A percentile compares a stretch with the other conserved stretches of the same genome.
These are phyloP conservation scores for Coffea eugenioides DNA, from an alignment of 257 asterid genomes.

Conservation along the genomic window DNA sequence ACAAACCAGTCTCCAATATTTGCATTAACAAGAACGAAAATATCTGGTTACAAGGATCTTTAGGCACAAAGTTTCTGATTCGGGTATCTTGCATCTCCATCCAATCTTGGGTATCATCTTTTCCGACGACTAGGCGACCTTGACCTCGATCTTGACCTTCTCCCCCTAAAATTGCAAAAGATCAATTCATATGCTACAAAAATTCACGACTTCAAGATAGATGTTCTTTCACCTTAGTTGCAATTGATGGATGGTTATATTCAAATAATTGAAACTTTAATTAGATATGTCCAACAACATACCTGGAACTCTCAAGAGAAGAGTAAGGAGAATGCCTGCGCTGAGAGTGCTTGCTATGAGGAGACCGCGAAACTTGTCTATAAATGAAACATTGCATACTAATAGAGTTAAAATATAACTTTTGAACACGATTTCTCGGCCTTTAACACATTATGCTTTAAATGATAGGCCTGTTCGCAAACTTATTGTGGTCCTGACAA, in stretches of 20 bases:
- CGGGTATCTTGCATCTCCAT: neutral
- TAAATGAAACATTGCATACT: conserved; percentile 78
- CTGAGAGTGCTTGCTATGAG: conserved; percentile 99
- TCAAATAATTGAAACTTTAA: conserved; percentile 24
- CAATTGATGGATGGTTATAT: conserved; percentile 2
- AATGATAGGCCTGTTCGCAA: conserved; percentile 9
- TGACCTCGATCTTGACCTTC: conserved; percentile 61
- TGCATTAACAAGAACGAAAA: neutral
- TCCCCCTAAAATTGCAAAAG: conserved; percentile 54
- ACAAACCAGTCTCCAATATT: neutral
- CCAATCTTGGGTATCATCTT: conserved; percentile 27
- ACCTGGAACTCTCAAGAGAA: conserved; percentile 91
- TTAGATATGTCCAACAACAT: conserved; percentile 31
- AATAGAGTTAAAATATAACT: conserved; percentile 48
- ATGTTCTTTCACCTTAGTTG: conserved; percentile 47
- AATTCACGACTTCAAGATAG: neutral
- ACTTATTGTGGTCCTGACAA: neutral
- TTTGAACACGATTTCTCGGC: conserved; percentile 34
- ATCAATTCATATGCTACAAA: conserved; percentile 29
- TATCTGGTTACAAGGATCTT: neutral
- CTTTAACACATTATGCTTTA: conserved; percentile 20
- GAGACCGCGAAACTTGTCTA: conserved; percentile 97
- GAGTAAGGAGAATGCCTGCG: conserved; percentile 94
- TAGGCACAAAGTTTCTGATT: neutral
- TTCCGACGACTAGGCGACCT: conserved; percentile 73